Conservation (phyloP, 163 green algal genomes). For the Scenedesmus sp. region DNA sequence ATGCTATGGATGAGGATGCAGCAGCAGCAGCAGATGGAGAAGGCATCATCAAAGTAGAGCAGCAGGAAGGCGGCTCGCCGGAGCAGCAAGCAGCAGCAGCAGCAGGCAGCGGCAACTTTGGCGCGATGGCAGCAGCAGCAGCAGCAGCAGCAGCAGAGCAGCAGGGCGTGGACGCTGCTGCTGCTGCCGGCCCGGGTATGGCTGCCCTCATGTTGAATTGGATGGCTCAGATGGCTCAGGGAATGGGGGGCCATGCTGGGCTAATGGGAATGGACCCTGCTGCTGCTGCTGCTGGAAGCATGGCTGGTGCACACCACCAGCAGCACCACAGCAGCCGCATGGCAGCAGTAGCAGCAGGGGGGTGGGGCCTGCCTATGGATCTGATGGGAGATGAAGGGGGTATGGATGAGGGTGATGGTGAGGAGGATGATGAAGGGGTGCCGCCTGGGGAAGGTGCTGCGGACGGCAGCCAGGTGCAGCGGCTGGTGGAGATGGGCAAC, state of each 20-base stretch:
- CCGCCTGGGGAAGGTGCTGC: slow-evolving; percentile 22
- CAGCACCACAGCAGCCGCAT: not conserved
- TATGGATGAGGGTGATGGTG: not conserved
- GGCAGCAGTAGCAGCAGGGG: not conserved
- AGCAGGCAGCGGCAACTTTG: not conserved
- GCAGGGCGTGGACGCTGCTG: not conserved
- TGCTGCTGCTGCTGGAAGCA: not conserved
- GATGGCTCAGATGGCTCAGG: slow-evolving; percentile 43
- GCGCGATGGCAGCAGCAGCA: not conserved
- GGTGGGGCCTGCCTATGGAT: not conserved
- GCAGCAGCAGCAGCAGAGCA: not conserved
- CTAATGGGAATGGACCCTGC: slow-evolving; percentile 24
- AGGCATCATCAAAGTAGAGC: not conserved
- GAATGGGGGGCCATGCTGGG: not conserved
- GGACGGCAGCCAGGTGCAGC: slow-evolving; percentile 21
- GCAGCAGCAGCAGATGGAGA: not conserved
- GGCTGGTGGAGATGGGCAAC: slow-evolving; percentile 31
- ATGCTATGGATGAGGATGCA: not conserved
- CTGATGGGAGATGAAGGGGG: not conserved
- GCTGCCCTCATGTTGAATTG: slow-evolving; percentile 39
- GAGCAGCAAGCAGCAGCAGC: not conserved
- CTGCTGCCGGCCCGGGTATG: not conserved
- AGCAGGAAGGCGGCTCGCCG: not conserved
- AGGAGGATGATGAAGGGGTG: slow-evolving; percentile 20
- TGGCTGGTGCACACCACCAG: not conserved